Base-by-base conservation (phyloP, 768 basidiomycete species). In the Mycena albidolilacea region DNA sequence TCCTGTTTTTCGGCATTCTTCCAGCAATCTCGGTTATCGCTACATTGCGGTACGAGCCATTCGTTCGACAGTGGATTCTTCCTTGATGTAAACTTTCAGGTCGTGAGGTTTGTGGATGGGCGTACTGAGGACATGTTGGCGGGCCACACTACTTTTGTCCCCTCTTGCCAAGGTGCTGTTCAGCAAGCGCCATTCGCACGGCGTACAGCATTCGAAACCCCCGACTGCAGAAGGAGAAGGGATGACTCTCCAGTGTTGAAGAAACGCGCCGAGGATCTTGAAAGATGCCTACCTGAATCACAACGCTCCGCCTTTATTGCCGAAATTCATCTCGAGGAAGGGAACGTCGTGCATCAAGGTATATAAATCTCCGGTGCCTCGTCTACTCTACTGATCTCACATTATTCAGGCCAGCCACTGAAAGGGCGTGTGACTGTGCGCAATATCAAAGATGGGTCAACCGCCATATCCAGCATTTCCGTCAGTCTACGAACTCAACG, bases 91-190 rank as follows among this genome's bases (percentile, higher is more conserved):
- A 59, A 73, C 38, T 55, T 17, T 6, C 23, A 48, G 35, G 37
- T n/a, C 0, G 68, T 74, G 37, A 54, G 7, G 10, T 74, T 74
- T 19, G 38, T 23, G n/a, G 68, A 74, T 41, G 72, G 72, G 2
- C 48, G 35, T 17, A 71, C 12, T 3, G 38, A 43, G 21, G 46
- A 72, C 21, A 43, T 50, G 19, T 37, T 12, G 1, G 54, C 62
- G 14, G 72, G 71, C 17, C 67, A 57, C 35, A 73, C 72, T 3
- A 64, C 30, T 12, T 72, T 72, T n/a, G 12, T 39, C 2, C 64
- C 71, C 10, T 23, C 41, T 0, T 39, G 21, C 8, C 37, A 2
- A 5, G 0, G 30, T 12, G 5, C n/a, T 59, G 23, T 14, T 12
- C 10, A 19, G 2, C 54, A 37, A 21, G 9, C 46, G 0, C 64